Base-by-base conservation (phyloP, 805 yeast species). In the Candida morakotiae region DNA sequence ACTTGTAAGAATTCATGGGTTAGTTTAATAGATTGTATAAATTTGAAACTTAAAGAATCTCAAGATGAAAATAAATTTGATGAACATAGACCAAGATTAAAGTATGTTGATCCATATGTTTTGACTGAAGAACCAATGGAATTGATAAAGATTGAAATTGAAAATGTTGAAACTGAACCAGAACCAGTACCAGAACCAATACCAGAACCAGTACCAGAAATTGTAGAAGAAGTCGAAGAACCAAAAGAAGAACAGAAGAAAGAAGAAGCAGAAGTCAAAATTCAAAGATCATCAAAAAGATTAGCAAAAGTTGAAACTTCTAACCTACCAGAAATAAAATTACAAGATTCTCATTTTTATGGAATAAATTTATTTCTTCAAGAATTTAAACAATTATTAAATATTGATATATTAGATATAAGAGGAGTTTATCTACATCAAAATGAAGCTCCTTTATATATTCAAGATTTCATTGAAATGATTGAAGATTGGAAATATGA, bases 81-180 rank as follows among this genome's bases (percentile, higher is more conserved):
- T 5, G 34, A 49, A 9, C 32, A 76, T 3, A 72, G 66, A 41
- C 56, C 68, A 3, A 73, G 68, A 29, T 49, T 68, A 4, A 74
- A 62, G 45, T 52, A 62, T 22, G 52, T 67, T 21, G 87, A 81
- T 45, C 71, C 75, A 0, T 81, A 83, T 45, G 47, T 61, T 10
- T 62, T 75, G 20, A 62, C 75, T 0, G 77, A 72, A 24, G 61
- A 58, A 2, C 69, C 80, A 0, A 56, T 79, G 2, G 81, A 75
- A 27, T 52, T 56, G 8, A 53, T 81, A 2, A 48, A 42, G 11
- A 63, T 76, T 37, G 52, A 61, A 22, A 40, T 48, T 13, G 44
- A 42, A 18, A 30, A 40, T 21, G 40, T 34, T 22, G 31, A 19
- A 5, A 13, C 17, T n/a, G 17, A 10, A 5, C 18, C 11, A 4